A percentile compares a stretch with the other conserved stretches of the same genome.
These are phyloP conservation scores for Geotrichum reessii DNA, from an alignment of 1,139 yeast species.

Conservation along the genomic window DNA sequence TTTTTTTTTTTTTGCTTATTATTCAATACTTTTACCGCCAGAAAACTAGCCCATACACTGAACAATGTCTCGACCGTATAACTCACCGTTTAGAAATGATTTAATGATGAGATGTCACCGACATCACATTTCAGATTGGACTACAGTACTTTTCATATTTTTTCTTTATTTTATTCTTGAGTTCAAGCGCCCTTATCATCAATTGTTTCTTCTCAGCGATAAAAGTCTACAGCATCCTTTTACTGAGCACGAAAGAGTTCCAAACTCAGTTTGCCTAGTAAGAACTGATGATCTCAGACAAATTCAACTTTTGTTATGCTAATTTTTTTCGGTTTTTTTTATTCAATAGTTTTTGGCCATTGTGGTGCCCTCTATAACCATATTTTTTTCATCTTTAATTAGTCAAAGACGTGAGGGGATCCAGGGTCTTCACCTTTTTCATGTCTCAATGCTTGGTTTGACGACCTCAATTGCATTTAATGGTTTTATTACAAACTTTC, in stretches of 20 bases:
- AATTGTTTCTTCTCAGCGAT: constrained; percentile 33
- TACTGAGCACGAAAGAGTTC: constrained; percentile 48
- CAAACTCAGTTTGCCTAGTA: constrained; percentile 30
- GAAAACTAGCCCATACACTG: not conserved
- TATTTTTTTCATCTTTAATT: constrained; percentile 29
- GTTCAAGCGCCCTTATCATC: constrained; percentile 29
- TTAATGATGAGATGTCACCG: constrained; percentile 5
- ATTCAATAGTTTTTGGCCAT: constrained; percentile 29
- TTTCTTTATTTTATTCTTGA: constrained; percentile 20
- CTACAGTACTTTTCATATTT: constrained; percentile 3
- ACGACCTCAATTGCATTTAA: constrained; percentile 40
- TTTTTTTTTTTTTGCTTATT: too few species aligned
- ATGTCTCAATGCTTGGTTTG: constrained; percentile 44
- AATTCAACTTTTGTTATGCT: too few species aligned
- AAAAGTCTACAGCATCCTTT: constrained; percentile 48
- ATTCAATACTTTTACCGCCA: too few species aligned
- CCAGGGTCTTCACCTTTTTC: constrained; percentile 30
- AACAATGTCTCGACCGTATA: not conserved
- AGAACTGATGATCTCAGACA: too few species aligned
- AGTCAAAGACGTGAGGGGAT: constrained; percentile 23
- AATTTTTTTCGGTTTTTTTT: too few species aligned
- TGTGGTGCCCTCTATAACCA: constrained; percentile 31
- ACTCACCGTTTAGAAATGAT: not conserved
- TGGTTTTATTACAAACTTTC: constrained; percentile 47
- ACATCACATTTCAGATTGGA: constrained; percentile 16